These are phyloP conservation scores for Geotrichum bryndzae DNA, from an alignment of 1,139 yeast genomes.

Conservation along the genomic window DNA sequence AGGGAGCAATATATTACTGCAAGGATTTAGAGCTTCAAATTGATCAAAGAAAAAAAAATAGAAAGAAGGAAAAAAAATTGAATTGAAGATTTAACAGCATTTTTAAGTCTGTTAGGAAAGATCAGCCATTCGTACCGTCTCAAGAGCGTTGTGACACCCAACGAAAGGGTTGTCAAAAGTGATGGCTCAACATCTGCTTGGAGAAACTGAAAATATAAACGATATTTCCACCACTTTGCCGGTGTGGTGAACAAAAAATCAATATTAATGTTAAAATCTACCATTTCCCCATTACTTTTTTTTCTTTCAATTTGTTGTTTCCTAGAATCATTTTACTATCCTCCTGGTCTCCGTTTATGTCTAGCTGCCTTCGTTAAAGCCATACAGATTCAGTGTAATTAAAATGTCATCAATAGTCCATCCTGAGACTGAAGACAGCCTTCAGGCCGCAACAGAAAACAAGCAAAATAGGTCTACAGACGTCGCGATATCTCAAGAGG, in stretches of 20 bases:
- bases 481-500: not conserved
- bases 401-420: not conserved
- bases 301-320: not conserved
- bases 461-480: not conserved
- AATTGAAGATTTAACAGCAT: not conserved
- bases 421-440: not conserved
- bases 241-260: not conserved
- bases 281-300: not conserved
- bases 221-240: not conserved
- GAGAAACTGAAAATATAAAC: not conserved
- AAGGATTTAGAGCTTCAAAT: not conserved
- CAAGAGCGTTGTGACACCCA: not conserved
- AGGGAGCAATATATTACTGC: not conserved
- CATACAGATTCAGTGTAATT: not conserved
- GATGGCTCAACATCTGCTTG: not conserved
- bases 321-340: not conserved
- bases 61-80: not conserved
- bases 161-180: not conserved
- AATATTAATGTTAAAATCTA: not conserved
- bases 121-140: not conserved
- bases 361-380: not conserved
- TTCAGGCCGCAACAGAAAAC: not conserved
- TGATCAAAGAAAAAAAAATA: not conserved
- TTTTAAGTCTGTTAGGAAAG: not conserved
- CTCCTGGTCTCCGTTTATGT: not conserved